phyloP scores from a whole-genome alignment of 2,329 filamentous ascomycete species.

The Colletotrichum acutatum region DNA sequence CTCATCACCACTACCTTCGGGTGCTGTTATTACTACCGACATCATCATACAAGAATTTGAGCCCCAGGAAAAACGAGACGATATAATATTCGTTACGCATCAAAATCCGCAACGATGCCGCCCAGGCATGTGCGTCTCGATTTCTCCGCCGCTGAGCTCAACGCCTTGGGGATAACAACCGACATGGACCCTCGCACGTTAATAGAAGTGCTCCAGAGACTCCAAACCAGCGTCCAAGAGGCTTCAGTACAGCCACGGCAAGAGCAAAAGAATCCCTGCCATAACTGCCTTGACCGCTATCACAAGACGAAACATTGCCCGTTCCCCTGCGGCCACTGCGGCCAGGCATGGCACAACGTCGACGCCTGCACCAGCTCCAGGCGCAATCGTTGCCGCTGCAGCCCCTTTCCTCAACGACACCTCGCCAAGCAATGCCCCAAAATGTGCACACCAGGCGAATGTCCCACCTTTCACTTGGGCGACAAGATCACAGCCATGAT shows the following conservation, averaged over 20 bases:
- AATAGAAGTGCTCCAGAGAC: background rate
- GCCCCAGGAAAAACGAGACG: too few relatives aligned
- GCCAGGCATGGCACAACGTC: slow-evolving; percentile 43
- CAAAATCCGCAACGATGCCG: background rate
- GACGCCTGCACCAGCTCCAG: slow-evolving; percentile 43
- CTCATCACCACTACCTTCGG: background rate
- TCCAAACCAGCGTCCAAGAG: too few relatives aligned
- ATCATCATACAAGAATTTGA: background rate
- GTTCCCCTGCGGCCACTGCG: slow-evolving; percentile 48
- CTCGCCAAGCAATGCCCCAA: slow-evolving; percentile 45
- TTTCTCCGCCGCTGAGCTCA: background rate
- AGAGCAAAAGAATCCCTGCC: background rate
- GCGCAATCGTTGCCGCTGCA: slow-evolving; percentile 52
- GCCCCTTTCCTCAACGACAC: slow-evolving; percentile 51
- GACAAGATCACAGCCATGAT: slow-evolving; percentile 49
- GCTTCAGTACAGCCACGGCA: too few relatives aligned
- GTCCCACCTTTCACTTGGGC: slow-evolving; percentile 39
- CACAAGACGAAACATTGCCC: slow-evolving; percentile 43
- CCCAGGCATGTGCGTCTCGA: background rate
- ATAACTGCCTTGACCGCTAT: slow-evolving; percentile 43
- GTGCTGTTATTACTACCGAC: background rate
- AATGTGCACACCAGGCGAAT: slow-evolving; percentile 45
- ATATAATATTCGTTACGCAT: background rate
- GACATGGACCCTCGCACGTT: background rate
- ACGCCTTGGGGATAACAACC: background rate